Evolutionary conservation across 1,139 yeast species (phyloP), one percentile per base, ranked within the genome.

Genomic region (Lodderomyces metapsilosis): DNA sequence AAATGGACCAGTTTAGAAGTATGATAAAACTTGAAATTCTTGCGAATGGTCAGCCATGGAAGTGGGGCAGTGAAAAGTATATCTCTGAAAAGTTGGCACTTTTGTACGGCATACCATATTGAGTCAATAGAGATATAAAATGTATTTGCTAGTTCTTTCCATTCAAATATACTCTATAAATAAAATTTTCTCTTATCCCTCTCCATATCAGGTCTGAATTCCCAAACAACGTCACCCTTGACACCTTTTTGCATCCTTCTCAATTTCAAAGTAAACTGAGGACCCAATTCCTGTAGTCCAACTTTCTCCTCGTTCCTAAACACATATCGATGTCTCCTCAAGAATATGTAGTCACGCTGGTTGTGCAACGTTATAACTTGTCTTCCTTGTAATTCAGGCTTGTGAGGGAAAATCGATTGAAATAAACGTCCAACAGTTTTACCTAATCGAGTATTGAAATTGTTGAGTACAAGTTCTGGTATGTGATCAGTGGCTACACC

Each of bases 301-400:
- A 91, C 98, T 55, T 80, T 82, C 59, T 88, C 95, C 51, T 89
- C 96, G 59, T 89, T 87, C 55, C 81, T 76, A 67, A 92, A 92
- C 6, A 88, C 71, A 58, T 92, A 92, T 57, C 98, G 78, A 60
- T 92, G 98, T 66, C 98, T 82, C 64, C 98, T 78, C 74, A 92
- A 89, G 58, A 92, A 92, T 38, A 92, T 87, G 60, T 77, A 94
- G 62, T 92, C 98, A 69, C 98, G 77, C 62, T 92, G 98, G 61
- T 92, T 92, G 62, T 92, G 98, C 58, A 92, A 67, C 1, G 98
- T 92, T 32, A 92, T 85, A 39, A 88, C 98, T 61, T 92, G 97
- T 53, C 98, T 78, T 28, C 98, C 98, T 62, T 86, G 85, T 53
- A 94, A 78, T 58, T 92, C 97, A 1, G 98, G 98, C 46, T 79